phyloP scores from a whole-genome alignment of 2,329 filamentous ascomycete species.

The Anisogramma anomala region DNA sequence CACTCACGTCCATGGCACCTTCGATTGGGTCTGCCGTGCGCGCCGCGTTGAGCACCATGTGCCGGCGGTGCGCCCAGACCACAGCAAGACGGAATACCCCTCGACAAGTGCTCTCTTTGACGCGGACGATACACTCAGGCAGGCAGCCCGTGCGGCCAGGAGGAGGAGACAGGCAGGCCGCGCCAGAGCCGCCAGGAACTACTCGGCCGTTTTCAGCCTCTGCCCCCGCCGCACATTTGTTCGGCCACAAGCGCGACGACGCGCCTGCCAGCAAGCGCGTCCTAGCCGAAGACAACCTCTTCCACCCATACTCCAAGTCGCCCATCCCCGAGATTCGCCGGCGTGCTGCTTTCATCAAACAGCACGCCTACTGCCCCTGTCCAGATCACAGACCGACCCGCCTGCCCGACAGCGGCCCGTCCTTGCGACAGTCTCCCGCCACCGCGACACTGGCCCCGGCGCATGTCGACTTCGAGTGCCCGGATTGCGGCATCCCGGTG shows the following conservation, averaged over 20 bases:
- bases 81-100: slow-evolving; percentile 6
- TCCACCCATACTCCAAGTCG: slow-evolving; percentile 83
- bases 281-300: slow-evolving; percentile 69
- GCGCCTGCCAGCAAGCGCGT: slow-evolving; percentile 19
- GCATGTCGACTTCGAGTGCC: slow-evolving; percentile 88
- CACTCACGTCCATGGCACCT: slow-evolving; percentile 12
- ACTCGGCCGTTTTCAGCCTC: slow-evolving; percentile 8
- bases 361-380: slow-evolving; percentile 89
- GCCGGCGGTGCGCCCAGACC: slow-evolving; percentile 12
- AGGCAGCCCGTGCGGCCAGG: slow-evolving; percentile 3
- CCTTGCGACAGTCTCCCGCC: slow-evolving; percentile 36
- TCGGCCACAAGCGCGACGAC: slow-evolving; percentile 1
- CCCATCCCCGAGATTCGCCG: slow-evolving; percentile 79
- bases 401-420: slow-evolving; percentile 52
- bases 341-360: slow-evolving; percentile 80
- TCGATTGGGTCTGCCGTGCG: slow-evolving; percentile 13
- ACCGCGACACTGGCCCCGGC: slow-evolving; percentile 53
- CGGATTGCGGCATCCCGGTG: slow-evolving; percentile 86
- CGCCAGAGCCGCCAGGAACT: neutral
- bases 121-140: slow-evolving; percentile 8
- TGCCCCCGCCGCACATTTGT: slow-evolving; percentile 9
- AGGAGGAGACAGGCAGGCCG: neutral
- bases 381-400: slow-evolving; percentile 72
- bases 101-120: slow-evolving; percentile 4
- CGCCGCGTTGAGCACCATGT: slow-evolving; percentile 14